Evolutionary conservation across 441 rosid genomes (phyloP), one percentile per base, ranked within the genome.

Genomic region (Gossypium gossypioides): DNA sequence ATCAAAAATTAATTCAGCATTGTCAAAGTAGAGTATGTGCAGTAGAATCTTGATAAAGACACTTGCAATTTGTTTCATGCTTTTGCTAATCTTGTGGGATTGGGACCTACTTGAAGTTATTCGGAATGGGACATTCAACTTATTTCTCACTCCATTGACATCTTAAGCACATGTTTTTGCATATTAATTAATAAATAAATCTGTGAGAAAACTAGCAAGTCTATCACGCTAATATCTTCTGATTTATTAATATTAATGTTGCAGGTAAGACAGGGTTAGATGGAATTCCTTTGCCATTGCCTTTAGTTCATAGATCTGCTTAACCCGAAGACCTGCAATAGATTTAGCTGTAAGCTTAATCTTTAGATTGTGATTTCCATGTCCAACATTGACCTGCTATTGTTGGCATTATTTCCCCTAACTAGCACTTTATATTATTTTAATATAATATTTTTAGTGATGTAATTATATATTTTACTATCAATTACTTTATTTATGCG

Each of bases 111-210:
- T 37, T 50, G 27, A 29, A 48, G 50, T 22, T 48, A 3, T 8
- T 13, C 27, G 42, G 65, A 40, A 59, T 66, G 63, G 42, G 56
- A 13, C 19, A 10, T 19, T 56, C 46, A 75, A 51, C 72, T 75
- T 59, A 56, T 70, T 73, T 71, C 56, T 10, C 56, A 58, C 56
- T 57, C 75, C 40, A 42, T 64, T 75, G 66, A 42, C 65, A 71
- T 37, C 37, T 60, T n/a, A 18, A 48, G 71, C 64, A 48, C 68
- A 22, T 72, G 73, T 37, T 12, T 46, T 75, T 32, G 7, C 7
- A 5, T 32, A 32, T 32, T 32, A 32, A 32, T 32, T 32, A 32
- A 32, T 32, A 32, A 32, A 32, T 5, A 32, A 5, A 1, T 32
- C 37, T 5, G 37, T 1, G 37, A 32, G 37, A 32, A 32, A 29